Evolutionary conservation across 257 asterid species (phyloP).

Genomic region (Solanum stenotomum): DNA sequence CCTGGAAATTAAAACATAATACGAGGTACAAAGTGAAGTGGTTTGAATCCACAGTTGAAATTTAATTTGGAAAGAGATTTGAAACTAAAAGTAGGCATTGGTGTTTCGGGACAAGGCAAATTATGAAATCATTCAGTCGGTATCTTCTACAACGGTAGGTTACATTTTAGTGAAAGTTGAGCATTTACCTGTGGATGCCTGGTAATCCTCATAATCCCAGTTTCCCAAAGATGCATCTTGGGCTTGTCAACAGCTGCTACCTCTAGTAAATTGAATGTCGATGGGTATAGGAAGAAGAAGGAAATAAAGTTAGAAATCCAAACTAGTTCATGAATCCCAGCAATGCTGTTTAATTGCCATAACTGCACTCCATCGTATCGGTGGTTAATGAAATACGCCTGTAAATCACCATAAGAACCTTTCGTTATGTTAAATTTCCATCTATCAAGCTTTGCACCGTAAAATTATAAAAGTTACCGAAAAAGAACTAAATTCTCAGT

Average conservation of each 20-base stretch:
- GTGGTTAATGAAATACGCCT: slow-evolving; percentile 95
- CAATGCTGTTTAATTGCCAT: slow-evolving; percentile 82
- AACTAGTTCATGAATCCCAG: slow-evolving; percentile 64
- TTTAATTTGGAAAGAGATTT: neutral
- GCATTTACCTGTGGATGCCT: slow-evolving; percentile 92
- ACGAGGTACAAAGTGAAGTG: neutral
- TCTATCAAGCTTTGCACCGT: neutral
- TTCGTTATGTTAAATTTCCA: slow-evolving; percentile 1
- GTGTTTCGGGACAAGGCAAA: neutral
- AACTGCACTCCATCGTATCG: slow-evolving; percentile 94
- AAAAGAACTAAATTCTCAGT: neutral
- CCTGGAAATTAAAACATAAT: neutral
- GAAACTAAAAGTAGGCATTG: neutral
- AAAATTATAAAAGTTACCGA: neutral
- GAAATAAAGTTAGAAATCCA: slow-evolving; percentile 74
- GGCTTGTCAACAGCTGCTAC: slow-evolving; percentile 99
- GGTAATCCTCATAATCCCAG: slow-evolving; percentile 95
- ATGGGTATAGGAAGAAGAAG: slow-evolving; percentile 83
- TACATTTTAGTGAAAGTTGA: neutral
- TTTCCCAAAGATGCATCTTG: slow-evolving; percentile 98
- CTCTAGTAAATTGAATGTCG: slow-evolving; percentile 88
- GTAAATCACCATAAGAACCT: slow-evolving; percentile 6
- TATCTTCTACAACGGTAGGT: neutral
- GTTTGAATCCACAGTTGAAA: neutral
- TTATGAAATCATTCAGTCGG: neutral